Conservation (phyloP, 345 rosid species). For the Turritis glabra region DNA sequence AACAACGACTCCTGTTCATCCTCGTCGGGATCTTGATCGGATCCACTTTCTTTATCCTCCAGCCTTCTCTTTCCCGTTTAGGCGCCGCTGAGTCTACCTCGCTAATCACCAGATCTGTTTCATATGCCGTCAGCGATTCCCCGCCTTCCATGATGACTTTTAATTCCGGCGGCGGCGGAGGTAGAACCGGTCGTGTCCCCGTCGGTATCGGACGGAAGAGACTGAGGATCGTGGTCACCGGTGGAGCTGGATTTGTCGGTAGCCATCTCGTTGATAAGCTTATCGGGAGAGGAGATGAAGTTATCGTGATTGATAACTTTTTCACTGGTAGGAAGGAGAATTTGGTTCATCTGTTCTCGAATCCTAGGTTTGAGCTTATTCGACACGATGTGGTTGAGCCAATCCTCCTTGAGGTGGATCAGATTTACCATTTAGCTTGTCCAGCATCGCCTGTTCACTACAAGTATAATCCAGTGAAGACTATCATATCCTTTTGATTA, state of each 20-base stretch:
- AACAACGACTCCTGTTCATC: conserved; percentile 88
- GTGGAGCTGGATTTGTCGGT: conserved; percentile 98
- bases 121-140: conserved; percentile 22
- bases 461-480: conserved; percentile 94
- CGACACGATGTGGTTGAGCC: conserved; percentile 98
- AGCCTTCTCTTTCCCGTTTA: conserved; percentile 79
- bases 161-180: conserved; percentile 28
- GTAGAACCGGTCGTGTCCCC: conserved; percentile 63
- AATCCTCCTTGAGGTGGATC: conserved; percentile 93
- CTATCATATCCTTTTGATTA: conserved; percentile 77
- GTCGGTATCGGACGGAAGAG: conserved; percentile 66
- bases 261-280: conserved; percentile 96
- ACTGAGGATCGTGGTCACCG: conserved; percentile 85
- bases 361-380: conserved; percentile 91
- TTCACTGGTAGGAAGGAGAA: conserved; percentile 97
- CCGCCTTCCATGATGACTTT: conserved; percentile 27
- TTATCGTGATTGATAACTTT: conserved; percentile 92
- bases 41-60: conserved; percentile 90
- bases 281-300: conserved; percentile 86
- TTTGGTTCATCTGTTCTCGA: conserved; percentile 72
- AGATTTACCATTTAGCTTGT: conserved; percentile 98
- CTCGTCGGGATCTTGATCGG: conserved; percentile 92
- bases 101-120: conserved; percentile 39
- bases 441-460: conserved; percentile 99
- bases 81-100: conserved; percentile 53